phyloP scores from a whole-genome alignment of 208 protist species.

The Trypanosomatidae sp. region DNA sequence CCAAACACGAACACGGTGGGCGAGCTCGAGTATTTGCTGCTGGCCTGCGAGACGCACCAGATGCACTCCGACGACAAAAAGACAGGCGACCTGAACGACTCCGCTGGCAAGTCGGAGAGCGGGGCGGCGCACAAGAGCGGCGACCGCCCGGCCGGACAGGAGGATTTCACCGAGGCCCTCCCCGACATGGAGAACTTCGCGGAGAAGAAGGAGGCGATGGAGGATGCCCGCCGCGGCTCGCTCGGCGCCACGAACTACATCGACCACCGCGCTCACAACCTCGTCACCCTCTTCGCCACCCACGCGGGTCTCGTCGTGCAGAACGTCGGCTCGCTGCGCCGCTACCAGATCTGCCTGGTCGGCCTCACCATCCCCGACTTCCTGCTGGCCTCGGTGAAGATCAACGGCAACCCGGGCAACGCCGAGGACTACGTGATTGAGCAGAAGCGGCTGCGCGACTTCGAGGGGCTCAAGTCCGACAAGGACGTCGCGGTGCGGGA shows the following conservation, averaged over 20 bases:
- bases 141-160: conserved; percentile 25
- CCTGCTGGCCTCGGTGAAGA: conserved; percentile 82
- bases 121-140: conserved; percentile 9
- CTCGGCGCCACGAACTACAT: conserved; percentile 69
- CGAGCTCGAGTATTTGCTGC: conserved; percentile 85
- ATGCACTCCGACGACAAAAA: conserved; percentile 22
- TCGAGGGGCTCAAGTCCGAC: conserved; percentile 91
- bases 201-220: conserved; percentile 42
- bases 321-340: conserved; percentile 70
- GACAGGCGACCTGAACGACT: neutral
- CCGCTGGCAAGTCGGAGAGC: neutral
- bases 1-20: conserved; percentile 82
- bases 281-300: conserved; percentile 90
- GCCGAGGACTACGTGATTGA: conserved; percentile 90
- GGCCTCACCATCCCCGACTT: conserved; percentile 93
- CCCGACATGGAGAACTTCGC: conserved; percentile 86
- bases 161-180: conserved; percentile 62
- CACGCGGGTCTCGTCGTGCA: conserved; percentile 80
- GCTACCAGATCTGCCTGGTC: conserved; percentile 88
- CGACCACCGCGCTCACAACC: conserved; percentile 60
- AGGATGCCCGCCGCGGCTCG: conserved; percentile 33
- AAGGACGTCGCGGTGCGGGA: conserved; percentile 87
- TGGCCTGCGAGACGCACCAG: conserved; percentile 89
- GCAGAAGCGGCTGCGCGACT: conserved; percentile 91
- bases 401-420: conserved; percentile 72